phyloP scores from a whole-genome alignment of 2,329 filamentous ascomycete species.

The Talaromyces sp. region DNA sequence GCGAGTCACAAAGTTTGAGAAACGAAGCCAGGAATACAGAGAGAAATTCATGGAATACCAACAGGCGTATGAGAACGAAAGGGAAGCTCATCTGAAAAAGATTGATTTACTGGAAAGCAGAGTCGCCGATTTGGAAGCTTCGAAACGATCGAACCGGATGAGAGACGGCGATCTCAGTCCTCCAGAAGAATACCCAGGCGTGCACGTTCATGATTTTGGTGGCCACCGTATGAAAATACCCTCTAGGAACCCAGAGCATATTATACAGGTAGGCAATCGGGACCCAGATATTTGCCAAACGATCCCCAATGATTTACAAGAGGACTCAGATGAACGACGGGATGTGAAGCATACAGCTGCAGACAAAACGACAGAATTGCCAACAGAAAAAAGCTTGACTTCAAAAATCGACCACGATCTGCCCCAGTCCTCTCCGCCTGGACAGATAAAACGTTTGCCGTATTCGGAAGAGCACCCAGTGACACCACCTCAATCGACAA shows the following conservation, averaged over 20 bases:
- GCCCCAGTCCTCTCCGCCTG: not conserved
- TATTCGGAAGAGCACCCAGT: not conserved
- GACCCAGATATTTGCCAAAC: not conserved
- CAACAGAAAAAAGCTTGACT: no score
- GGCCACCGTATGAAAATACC: not conserved
- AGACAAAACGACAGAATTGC: not conserved
- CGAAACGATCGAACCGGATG: slow-evolving; percentile 15
- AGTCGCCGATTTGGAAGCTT: slow-evolving; percentile 23
- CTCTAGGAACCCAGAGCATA: not conserved
- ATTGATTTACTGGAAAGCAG: slow-evolving; percentile 31
- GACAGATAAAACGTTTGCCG: not conserved
- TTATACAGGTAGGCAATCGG: slow-evolving; percentile 6
- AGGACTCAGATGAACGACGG: slow-evolving; percentile 15
- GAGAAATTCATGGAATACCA: slow-evolving; percentile 34
- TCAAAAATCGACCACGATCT: not conserved
- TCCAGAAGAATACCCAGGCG: slow-evolving; percentile 23
- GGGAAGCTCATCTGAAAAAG: slow-evolving; percentile 31
- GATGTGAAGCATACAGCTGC: slow-evolving; percentile 5
- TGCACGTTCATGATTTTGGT: slow-evolving; percentile 9
- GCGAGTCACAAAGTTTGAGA: slow-evolving; percentile 33
- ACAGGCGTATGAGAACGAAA: slow-evolving; percentile 32
- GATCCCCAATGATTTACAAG: not conserved
- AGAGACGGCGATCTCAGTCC: slow-evolving; percentile 20
- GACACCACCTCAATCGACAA: not conserved
- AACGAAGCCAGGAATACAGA: slow-evolving; percentile 35